These are phyloP conservation scores for Schizosaccharomyces pombe DNA, from an alignment of 805 yeast species.

Conservation along the genomic window DNA sequence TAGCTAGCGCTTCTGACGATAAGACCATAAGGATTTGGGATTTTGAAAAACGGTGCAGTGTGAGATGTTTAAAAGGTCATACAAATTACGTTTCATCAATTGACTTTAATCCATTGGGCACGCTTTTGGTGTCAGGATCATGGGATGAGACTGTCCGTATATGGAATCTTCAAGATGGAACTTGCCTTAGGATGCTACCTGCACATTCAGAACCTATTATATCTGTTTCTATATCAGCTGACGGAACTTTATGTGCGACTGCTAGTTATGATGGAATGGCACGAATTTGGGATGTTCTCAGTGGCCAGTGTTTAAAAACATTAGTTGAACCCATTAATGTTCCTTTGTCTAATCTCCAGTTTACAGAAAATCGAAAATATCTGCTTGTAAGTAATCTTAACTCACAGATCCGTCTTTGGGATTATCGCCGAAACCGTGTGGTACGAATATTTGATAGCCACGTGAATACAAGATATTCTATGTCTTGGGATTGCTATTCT, in stretches of 20 bases:
- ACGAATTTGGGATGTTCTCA: slow-evolving; percentile 61
- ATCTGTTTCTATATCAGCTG: slow-evolving; percentile 47
- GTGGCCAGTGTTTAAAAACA: slow-evolving; percentile 84
- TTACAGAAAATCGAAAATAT: slow-evolving; percentile 70
- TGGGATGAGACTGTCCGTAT: slow-evolving; percentile 76
- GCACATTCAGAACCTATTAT: slow-evolving; percentile 87
- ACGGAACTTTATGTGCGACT: slow-evolving; percentile 60
- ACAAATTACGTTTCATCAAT: slow-evolving; percentile 64
- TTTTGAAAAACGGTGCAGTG: slow-evolving; percentile 9
- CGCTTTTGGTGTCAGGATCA: slow-evolving; percentile 55
- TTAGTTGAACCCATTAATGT: slow-evolving; percentile 39
- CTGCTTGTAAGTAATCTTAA: slow-evolving; percentile 61
- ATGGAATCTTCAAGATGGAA: slow-evolving; percentile 64
- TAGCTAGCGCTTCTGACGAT: not conserved
- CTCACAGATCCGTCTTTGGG: slow-evolving; percentile 67
- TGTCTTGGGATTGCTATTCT: not conserved
- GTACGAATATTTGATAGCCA: slow-evolving; percentile 38
- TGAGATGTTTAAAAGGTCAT: slow-evolving; percentile 40
- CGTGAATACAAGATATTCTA: not conserved
- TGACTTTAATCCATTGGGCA: slow-evolving; percentile 49
- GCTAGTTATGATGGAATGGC: slow-evolving; percentile 83
- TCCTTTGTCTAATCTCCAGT: slow-evolving; percentile 51
- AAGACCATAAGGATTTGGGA: slow-evolving; percentile 33
- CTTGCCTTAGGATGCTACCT: slow-evolving; percentile 50
- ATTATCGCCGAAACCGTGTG: slow-evolving; percentile 57